phyloP scores from a whole-genome alignment of 352 stramenopile species.

The Pythium brassicae region DNA sequence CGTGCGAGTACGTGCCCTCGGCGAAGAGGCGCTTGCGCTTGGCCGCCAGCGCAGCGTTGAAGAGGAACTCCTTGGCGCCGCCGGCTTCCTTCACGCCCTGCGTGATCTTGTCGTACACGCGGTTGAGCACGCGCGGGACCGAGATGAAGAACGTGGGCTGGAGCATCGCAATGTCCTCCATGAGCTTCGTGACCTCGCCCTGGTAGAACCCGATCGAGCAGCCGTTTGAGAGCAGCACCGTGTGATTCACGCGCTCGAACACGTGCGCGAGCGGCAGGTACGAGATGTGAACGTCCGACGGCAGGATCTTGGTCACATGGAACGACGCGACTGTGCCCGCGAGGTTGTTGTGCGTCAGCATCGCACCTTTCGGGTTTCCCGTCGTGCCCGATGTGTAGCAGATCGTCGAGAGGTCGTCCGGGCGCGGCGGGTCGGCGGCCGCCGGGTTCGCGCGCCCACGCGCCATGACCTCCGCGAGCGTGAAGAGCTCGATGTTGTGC shows the following conservation, averaged over 20 bases:
- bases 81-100: slow-evolving; percentile 54
- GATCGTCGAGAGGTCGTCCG: slow-evolving; percentile 90
- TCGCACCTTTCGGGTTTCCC: slow-evolving; percentile 94
- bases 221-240: slow-evolving; percentile 79
- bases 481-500: slow-evolving; percentile 37
- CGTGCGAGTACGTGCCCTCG: slow-evolving; percentile 55
- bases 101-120: slow-evolving; percentile 96
- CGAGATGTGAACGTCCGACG: slow-evolving; percentile 89
- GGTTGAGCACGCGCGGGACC: slow-evolving; percentile 96
- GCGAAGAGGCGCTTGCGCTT: slow-evolving; percentile 43
- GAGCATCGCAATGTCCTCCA: slow-evolving; percentile 93
- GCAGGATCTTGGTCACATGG: slow-evolving; percentile 13
- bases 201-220: slow-evolving; percentile 70
- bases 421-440: slow-evolving; percentile 40
- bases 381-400: slow-evolving; percentile 96
- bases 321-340: slow-evolving; percentile 26
- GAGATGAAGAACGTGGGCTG: slow-evolving; percentile 91
- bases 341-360: slow-evolving; percentile 90
- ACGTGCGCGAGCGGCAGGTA: slow-evolving; percentile 97
- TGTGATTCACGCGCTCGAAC: slow-evolving; percentile 92
- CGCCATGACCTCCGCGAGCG: slow-evolving; percentile 31
- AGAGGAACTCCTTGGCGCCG: slow-evolving; percentile 69
- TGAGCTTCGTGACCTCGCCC: slow-evolving; percentile 86
- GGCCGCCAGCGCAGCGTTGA: slow-evolving; percentile 49
- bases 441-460: slow-evolving; percentile 32